Evolutionary conservation across 257 asterid species (phyloP), one percentile per base, ranked within the genome.

Genomic region (Plectranthus barbatus): DNA sequence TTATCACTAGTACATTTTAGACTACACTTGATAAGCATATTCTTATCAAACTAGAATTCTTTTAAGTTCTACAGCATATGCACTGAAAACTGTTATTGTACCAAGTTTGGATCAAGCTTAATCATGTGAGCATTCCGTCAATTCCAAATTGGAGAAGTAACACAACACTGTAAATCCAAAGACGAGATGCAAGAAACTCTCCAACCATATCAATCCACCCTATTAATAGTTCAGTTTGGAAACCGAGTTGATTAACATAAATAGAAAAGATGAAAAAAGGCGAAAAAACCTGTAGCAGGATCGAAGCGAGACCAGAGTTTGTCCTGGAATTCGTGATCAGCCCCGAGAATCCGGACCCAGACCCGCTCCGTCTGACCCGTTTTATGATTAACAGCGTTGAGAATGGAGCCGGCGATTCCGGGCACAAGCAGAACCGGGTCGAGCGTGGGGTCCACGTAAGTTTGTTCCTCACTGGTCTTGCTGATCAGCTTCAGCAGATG

Each of bases 371-470:
- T 67, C 14, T 67, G 46, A 12, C 95, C 96, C 19, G 89, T 86
- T 67, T 85, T 74, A 17, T 72, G 68, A 56, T 90, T 79, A 42
- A 85, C 81, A 4, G 97, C 84, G 59, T 90, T 65, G 54, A 90
- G 86, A 51, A 90, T 90, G 2, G 97, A 87, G 51, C 96, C 97
- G 65, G 93, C 95, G 17, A 90, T 74, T 24, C 97, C 97, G 0
- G 97, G 96, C 9, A 90, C 83, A 34, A 90, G 80, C 9, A 90
- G 88, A 66, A 90, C 96, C 42, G 97, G 97, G 73, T 87, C 95
- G 49, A 90, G 88, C 1, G 81, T 76, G 40, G 95, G 97, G 77
- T 90, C 97, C 66, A 90, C 88, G 56, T 41, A 78, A 17, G 81
- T 61, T 72, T 87, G 80, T 51, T 79, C 75, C 46, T 73, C 15